Evolutionary conservation across 192 early-diverging fungal species (phyloP).

Genomic region (Phlyctochytrium arcticum): DNA sequence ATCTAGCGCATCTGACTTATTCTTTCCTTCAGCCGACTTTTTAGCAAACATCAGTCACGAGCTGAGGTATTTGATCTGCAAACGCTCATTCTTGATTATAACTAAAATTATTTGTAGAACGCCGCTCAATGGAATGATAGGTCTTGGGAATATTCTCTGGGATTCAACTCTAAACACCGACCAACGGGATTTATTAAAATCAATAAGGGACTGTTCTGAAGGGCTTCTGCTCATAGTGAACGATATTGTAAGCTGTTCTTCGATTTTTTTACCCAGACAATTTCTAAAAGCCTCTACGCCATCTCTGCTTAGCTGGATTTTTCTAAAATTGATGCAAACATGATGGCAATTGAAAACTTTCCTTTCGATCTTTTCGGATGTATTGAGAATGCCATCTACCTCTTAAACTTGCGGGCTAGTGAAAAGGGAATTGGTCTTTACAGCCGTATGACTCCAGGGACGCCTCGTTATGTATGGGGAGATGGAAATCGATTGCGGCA

Average conservation of each 20-base stretch:
- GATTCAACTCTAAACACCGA: conserved; percentile 21
- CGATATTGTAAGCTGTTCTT: conserved; percentile 17
- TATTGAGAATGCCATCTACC: conserved; percentile 2
- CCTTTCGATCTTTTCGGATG: conserved; percentile 22
- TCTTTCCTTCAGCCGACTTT: neutral
- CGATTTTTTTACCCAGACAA: neutral
- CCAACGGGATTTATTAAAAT: conserved; percentile 14
- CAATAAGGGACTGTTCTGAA: conserved; percentile 21
- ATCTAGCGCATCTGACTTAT: neutral
- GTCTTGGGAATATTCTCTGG: conserved; percentile 1
- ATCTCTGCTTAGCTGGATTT: conserved; percentile 12
- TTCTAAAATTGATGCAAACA: conserved; percentile 25
- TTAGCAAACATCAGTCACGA: conserved; percentile 11
- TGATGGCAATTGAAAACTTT: conserved; percentile 9
- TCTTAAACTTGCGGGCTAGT: conserved; percentile 2
- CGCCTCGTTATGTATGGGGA: conserved; percentile 32
- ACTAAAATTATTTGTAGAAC: neutral
- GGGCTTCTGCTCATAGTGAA: conserved; percentile 25
- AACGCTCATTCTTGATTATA: neutral
- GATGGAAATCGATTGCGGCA: conserved; percentile 54
- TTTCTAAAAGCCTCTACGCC: neutral
- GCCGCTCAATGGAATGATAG: conserved; percentile 13
- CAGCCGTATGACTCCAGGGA: neutral
- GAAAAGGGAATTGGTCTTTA: conserved; percentile 15
- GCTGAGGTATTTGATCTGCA: neutral